These are phyloP conservation scores for Colletotrichum australisinense DNA, from an alignment of 2,329 filamentous ascomycete species.

Conservation along the genomic window DNA sequence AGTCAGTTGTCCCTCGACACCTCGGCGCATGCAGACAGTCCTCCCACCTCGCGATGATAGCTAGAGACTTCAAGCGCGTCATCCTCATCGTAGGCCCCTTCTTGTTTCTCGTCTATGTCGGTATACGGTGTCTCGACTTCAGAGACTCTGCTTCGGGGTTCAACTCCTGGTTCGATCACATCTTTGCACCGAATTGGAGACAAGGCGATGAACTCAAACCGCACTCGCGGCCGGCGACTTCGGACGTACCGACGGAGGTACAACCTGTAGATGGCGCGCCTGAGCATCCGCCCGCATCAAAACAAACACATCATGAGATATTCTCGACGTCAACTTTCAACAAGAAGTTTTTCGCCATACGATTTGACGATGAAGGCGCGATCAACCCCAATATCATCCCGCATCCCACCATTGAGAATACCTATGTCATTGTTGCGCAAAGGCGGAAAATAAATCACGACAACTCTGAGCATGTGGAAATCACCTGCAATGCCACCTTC, in stretches of 20 bases:
- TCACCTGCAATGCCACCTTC: slow-evolving; percentile 64
- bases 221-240: slow-evolving; percentile 46
- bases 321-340: slow-evolving; percentile 59
- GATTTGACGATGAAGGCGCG: slow-evolving; percentile 53
- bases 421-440: slow-evolving; percentile 65
- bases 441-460: slow-evolving; percentile 44
- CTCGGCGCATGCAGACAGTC: neutral
- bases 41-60: slow-evolving; percentile 43
- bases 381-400: slow-evolving; percentile 70
- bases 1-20: neutral
- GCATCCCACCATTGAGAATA: slow-evolving; percentile 58
- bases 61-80: slow-evolving; percentile 46
- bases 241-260: slow-evolving; percentile 52
- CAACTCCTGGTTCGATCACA: slow-evolving; percentile 19
- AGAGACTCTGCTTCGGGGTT: neutral
- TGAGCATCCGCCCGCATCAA: neutral
- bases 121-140: slow-evolving; percentile 23
- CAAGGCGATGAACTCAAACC: slow-evolving; percentile 27
- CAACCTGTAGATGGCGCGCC: slow-evolving; percentile 15
- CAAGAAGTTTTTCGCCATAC: slow-evolving; percentile 60
- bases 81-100: slow-evolving; percentile 44
- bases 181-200: slow-evolving; percentile 28
- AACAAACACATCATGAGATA: slow-evolving; percentile 49
- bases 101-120: slow-evolving; percentile 45
- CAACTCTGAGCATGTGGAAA: slow-evolving; percentile 52